Percentiles rank a stretch among this genome's conserved stretches.
Conservation (phyloP, 1,139 yeast species). For the Candida buenavistaensis region DNA sequence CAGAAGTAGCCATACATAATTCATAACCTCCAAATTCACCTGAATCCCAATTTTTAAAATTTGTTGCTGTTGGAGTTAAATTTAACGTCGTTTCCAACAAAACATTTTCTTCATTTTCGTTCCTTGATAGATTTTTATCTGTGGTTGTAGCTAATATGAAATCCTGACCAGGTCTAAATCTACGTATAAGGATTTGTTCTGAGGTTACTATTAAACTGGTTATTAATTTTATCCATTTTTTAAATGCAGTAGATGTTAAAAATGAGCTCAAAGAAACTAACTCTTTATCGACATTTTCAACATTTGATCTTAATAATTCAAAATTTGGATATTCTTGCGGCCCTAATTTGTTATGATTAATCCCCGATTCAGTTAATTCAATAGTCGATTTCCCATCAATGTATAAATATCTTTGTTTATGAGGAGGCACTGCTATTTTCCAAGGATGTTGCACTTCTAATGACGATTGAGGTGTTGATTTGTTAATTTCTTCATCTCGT, state of each 20-base stretch:
- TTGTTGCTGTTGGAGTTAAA: constrained; percentile 66
- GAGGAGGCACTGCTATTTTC: constrained; percentile 93
- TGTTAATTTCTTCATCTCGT: constrained; percentile 53
- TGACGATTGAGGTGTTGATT: constrained; percentile 57
- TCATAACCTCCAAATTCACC: constrained; percentile 96
- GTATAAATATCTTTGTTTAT: constrained; percentile 84
- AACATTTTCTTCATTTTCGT: constrained; percentile 43
- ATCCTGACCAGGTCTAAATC: constrained; percentile 95
- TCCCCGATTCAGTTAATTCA: constrained; percentile 25
- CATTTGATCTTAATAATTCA: constrained; percentile 5
- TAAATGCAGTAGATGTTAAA: constrained; percentile 60
- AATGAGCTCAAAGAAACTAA: constrained; percentile 59
- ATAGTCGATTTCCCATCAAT: constrained; percentile 61
- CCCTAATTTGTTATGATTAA: constrained; percentile 33
- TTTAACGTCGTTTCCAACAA: constrained; percentile 69
- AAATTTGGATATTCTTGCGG: constrained; percentile 60
- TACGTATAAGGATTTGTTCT: constrained; percentile 70
- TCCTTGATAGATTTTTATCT: constrained; percentile 45
- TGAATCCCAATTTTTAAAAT: constrained; percentile 67
- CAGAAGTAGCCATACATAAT: constrained; percentile 73
- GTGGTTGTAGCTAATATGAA: constrained; percentile 87
- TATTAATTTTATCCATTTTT: constrained; percentile 65
- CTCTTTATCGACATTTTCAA: constrained; percentile 19
- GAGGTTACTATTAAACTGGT: constrained; percentile 67
- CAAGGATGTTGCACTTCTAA: constrained; percentile 69